Conservation (phyloP, 306 rosid species). For the Vigna trinervia region DNA sequence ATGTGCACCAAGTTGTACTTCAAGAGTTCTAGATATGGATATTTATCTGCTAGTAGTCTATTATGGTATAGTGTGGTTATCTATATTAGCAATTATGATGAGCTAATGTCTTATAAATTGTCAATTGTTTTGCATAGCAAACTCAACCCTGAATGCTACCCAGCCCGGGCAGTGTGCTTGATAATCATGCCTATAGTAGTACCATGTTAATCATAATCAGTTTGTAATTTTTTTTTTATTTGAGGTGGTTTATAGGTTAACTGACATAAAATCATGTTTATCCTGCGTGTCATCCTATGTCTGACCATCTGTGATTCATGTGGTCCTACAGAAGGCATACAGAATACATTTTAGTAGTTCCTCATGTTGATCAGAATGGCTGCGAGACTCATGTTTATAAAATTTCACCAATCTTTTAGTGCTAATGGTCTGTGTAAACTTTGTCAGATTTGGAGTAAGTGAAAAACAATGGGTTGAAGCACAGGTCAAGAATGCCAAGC, state of each 20-base stretch:
- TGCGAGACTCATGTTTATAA: slow-evolving; percentile 12
- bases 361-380: slow-evolving; percentile 14
- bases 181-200: not conserved
- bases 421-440: slow-evolving; percentile 37
- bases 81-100: not conserved
- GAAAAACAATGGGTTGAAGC: slow-evolving; percentile 99
- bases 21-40: slow-evolving; percentile 6
- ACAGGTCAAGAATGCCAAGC: slow-evolving; percentile 96
- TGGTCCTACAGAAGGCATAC: slow-evolving; percentile 24
- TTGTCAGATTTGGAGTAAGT: slow-evolving; percentile 93
- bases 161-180: not conserved
- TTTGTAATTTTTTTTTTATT: not conserved
- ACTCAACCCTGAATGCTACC: slow-evolving; percentile 9
- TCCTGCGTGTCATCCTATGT: slow-evolving; percentile 14
- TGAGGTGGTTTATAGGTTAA: slow-evolving; percentile 24
- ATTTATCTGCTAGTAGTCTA: not conserved
- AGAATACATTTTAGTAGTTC: not conserved
- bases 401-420: slow-evolving; percentile 19
- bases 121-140: not conserved
- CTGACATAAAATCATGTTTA: slow-evolving; percentile 6
- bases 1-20: not conserved
- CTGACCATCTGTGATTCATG: not conserved
- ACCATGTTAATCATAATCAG: not conserved
- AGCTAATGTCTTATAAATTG: not conserved
- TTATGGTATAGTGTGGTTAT: not conserved